Evolutionary conservation across 2,329 filamentous ascomycete genomes (phyloP).

Genomic region (Microcyclospora tardicrescens): DNA sequence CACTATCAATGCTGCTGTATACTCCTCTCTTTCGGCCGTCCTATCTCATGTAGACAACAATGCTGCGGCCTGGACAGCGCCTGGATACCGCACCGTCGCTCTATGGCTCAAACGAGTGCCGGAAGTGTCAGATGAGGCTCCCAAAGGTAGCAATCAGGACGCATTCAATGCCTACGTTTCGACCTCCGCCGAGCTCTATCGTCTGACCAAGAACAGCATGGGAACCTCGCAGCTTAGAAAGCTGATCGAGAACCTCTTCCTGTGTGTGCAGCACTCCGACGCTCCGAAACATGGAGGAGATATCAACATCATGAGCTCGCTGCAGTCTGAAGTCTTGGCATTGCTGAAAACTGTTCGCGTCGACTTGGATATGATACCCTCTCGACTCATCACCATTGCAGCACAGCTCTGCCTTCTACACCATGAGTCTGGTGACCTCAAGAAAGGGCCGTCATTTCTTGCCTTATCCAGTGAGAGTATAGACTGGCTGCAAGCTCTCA

Average conservation of each 20-base stretch:
- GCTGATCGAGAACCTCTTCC: constrained; percentile 59
- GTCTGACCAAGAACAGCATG: constrained; percentile 54
- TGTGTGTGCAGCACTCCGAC: constrained; percentile 58
- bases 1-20: constrained; percentile 30
- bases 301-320: constrained; percentile 56
- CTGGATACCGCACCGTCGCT: constrained; percentile 15
- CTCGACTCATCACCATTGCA: constrained; percentile 55
- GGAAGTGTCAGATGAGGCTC: constrained; percentile 3
- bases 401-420: constrained; percentile 60
- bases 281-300: constrained; percentile 57
- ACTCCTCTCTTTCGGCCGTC: constrained; percentile 26
- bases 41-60: constrained; percentile 20
- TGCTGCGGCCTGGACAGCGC: constrained; percentile 13
- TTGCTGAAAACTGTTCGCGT: constrained; percentile 55
- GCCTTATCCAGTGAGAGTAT: constrained; percentile 79
- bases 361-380: constrained; percentile 50
- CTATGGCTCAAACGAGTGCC: constrained; percentile 22
- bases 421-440: constrained; percentile 34
- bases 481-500: constrained; percentile 49
- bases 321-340: constrained; percentile 59
- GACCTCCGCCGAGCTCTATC: constrained; percentile 64
- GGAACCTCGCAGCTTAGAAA: constrained; percentile 47
- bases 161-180: constrained; percentile 76
- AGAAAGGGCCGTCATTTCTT: constrained; percentile 62
- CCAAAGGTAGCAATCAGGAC: constrained; percentile 49